Evolutionary conservation across 2,329 filamentous ascomycete species (phyloP), one percentile per base, ranked within the genome.

Genomic region (Cladophialophora exuberans): DNA sequence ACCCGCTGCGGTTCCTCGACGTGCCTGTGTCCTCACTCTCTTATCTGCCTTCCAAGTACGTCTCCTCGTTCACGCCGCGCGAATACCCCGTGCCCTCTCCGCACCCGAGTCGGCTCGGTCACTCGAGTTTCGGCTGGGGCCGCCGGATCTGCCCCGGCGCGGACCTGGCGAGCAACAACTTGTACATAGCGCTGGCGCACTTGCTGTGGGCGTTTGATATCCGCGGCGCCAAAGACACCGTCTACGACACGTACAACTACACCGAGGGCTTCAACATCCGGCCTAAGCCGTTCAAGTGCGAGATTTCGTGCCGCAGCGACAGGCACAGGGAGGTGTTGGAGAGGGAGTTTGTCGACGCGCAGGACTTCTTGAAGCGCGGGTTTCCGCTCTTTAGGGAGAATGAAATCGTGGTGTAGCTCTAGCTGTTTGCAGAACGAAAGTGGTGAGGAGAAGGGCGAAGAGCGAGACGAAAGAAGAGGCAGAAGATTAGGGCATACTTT

Each of bases 181-280:
- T 77, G 68, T 62, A 82, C 62, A 79, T 83, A 56, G 81, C 81
- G n/a, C 79, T 84, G 54, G 76, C 79, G 0, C 70, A 81, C 26
- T 79, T 84, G 75, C 78, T 84, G 54, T 73, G 80, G 50, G 79
- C 79, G 2, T 80, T 79, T 3, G 79, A 81, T 47, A 69, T 83
- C 38, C 18, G 22, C 6, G 57, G 60, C 11, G 23, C 48, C 23
- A 59, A 59, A 28, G 57, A 52, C 18, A 45, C 39, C 22, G 49
- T 58, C 3, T 61, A 61, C 45, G 55, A 61, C 42, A 57, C 55
- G 35, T 61, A 55, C 39, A 49, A 61, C 41, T 61, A 61, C 39
- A 56, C 55, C 9, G 59, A 56, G 20, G 59, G 59, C 1, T 61
- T 61, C 55, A 61, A 61, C 42, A 56, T 50, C 18, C 52, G 59